Evolutionary conservation across 345 rosid genomes (phyloP), one percentile per base, ranked within the genome.

Genomic region (Durio zibethinus): DNA sequence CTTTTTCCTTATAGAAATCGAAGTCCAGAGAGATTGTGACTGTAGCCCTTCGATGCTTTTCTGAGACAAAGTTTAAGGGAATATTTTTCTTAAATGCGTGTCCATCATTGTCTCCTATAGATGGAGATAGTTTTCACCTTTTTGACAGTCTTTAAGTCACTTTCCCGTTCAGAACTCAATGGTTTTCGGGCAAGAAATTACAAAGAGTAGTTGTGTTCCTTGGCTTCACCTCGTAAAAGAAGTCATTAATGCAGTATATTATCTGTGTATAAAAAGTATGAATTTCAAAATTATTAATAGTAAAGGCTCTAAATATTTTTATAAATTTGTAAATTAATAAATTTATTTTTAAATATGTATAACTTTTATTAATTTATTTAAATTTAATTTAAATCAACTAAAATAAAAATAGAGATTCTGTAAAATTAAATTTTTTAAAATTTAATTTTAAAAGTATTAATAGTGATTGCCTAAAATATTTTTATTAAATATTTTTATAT

Each of bases 71-170:
- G 74, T 45, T 67, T 23, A 40, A 76, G 79, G 88, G 84, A 43
- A 82, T 82, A 69, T 76, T 76, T 63, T 54, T 78, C 76, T 68
- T 75, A 72, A 81, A 79, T 81, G 79, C 78, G 45, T 38, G 82
- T 81, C 86, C 63, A 66, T 81, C 86, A 77, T 12, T 83, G 86
- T 82, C 80, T 75, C 79, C 77, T 15, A 66, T 11, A 33, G 84
- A 83, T 71, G 29, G 57, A 65, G 76, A 85, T 79, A 18, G 73
- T 72, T 82, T 79, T 82, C n/a, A 73, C 86, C 68, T 79, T 77
- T 80, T 78, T 50, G 8, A 65, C 75, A 42, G 78, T 66, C 43
- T 73, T 76, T 48, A 70, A 64, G 63, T 47, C 76, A 57, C 23
- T 59, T 33, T 78, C 57, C 45, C 56, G 73, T 35, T 40, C 45